A percentile compares a stretch with the other conserved stretches of the same genome.
These are phyloP conservation scores for Kewa caespitosa DNA, from an alignment of 179 eudicot species.

Conservation along the genomic window DNA sequence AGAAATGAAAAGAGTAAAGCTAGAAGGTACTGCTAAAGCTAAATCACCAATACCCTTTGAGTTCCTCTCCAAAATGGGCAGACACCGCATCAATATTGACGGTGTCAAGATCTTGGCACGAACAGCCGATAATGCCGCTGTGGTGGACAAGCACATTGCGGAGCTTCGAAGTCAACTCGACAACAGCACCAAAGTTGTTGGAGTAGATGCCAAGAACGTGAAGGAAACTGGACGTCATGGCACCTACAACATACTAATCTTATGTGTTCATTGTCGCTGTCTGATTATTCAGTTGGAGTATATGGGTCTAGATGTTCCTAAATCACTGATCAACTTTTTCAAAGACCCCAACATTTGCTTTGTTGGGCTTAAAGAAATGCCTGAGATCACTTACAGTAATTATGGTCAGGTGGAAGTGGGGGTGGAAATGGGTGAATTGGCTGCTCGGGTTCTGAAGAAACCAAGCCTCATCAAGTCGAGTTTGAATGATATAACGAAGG, in stretches of 20 bases:
- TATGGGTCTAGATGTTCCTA: not conserved
- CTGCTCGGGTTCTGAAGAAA: slow-evolving; percentile 11
- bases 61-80: not conserved
- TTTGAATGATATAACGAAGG: slow-evolving; percentile 1
- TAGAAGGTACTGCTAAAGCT: too few species aligned
- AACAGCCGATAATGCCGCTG: not conserved
- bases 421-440: slow-evolving; percentile 12
- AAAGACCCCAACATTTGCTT: slow-evolving; percentile 21
- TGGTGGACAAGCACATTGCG: not conserved
- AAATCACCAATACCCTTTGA: not conserved
- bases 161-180: slow-evolving; percentile 14
- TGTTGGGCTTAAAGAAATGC: slow-evolving; percentile 12
- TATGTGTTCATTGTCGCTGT: slow-evolving; percentile 5
- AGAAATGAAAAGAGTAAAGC: too few species aligned
- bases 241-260: not conserved
- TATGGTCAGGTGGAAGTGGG: not conserved
- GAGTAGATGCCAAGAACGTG: slow-evolving; percentile 8
- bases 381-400: not conserved
- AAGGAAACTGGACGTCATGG: too few species aligned
- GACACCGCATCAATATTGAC: not conserved
- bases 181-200: slow-evolving; percentile 16
- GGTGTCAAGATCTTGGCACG: not conserved
- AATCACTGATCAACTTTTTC: not conserved
- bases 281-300: slow-evolving; percentile 11
- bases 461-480: not conserved